These are phyloP conservation scores for Urochloa ruziziensis DNA, from an alignment of 176 grass and related monocot genomes.

Conservation along the genomic window DNA sequence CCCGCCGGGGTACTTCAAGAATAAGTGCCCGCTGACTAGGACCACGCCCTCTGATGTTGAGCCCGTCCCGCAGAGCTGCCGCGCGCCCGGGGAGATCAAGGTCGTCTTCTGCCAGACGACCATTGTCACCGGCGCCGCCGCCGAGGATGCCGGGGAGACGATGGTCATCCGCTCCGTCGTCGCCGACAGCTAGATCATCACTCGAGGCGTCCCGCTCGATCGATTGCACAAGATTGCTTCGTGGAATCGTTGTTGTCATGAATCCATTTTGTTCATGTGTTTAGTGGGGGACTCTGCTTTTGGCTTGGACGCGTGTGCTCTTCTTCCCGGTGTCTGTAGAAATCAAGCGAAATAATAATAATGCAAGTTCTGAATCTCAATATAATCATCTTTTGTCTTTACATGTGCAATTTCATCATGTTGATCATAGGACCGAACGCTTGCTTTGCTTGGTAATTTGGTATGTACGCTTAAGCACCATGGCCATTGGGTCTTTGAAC, in stretches of 20 bases:
- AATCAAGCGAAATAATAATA: not conserved
- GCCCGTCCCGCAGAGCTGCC: conserved; percentile 57
- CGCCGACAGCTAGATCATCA: conserved; percentile 37
- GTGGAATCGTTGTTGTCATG: not conserved
- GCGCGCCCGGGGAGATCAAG: conserved; percentile 49
- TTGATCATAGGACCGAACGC: too few relatives aligned
- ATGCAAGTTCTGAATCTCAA: not conserved
- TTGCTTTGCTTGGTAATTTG: too few relatives aligned
- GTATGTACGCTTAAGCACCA: too few relatives aligned
- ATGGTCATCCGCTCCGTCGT: conserved; percentile 42
- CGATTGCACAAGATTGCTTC: not conserved
- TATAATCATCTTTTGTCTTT: not conserved
- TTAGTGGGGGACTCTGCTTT: not conserved
- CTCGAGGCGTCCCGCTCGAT: not conserved
- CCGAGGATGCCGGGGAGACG: conserved; percentile 5
- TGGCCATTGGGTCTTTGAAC: too few relatives aligned
- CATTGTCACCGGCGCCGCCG: not conserved
- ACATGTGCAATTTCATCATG: not conserved
- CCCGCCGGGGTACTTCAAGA: conserved; percentile 33
- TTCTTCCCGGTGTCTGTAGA: not conserved
- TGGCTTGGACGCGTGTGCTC: not conserved
- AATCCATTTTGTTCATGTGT: not conserved
- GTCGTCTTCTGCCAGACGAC: conserved; percentile 41
- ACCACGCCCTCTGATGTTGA: conserved; percentile 45
- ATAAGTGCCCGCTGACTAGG: conserved; percentile 31